These are phyloP conservation scores for Candida pseudofarinosa DNA, from an alignment of 805 yeast genomes.

Conservation along the genomic window DNA sequence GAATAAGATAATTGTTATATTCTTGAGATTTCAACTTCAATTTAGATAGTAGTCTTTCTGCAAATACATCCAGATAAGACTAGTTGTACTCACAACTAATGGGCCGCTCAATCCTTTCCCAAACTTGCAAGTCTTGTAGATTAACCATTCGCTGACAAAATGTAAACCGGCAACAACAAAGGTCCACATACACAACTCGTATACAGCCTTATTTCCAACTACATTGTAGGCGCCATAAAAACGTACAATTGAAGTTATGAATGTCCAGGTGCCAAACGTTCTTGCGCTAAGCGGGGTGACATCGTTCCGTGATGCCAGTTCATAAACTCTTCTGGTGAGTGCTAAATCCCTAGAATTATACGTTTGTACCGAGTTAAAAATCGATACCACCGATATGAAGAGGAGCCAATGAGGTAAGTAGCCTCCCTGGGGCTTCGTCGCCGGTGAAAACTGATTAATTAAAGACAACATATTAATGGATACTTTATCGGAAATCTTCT, in stretches of 20 bases:
- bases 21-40: neutral
- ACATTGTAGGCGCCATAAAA: slow-evolving; percentile 78
- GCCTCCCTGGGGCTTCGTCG: slow-evolving; percentile 22
- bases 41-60: slow-evolving; percentile 61
- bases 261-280: slow-evolving; percentile 98
- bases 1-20: no score
- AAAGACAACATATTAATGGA: slow-evolving; percentile 9
- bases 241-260: slow-evolving; percentile 79
- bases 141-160: slow-evolving; percentile 78
- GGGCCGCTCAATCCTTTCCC: slow-evolving; percentile 93
- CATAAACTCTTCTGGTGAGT: slow-evolving; percentile 79
- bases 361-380: slow-evolving; percentile 86
- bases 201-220: slow-evolving; percentile 63
- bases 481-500: neutral
- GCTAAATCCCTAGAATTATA: slow-evolving; percentile 65
- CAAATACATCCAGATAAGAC: slow-evolving; percentile 72
- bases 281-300: slow-evolving; percentile 71
- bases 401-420: slow-evolving; percentile 36
- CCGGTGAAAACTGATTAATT: slow-evolving; percentile 14
- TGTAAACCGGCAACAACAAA: slow-evolving; percentile 81
- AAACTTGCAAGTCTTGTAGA: slow-evolving; percentile 72
- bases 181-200: slow-evolving; percentile 73
- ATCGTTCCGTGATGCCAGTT: slow-evolving; percentile 44
- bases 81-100: slow-evolving; percentile 65
- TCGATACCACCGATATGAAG: slow-evolving; percentile 77